Percentiles rank a stretch among this genome's conserved stretches.
phyloP scores from a whole-genome alignment of 306 rosid species.

The Alnus rubra region DNA sequence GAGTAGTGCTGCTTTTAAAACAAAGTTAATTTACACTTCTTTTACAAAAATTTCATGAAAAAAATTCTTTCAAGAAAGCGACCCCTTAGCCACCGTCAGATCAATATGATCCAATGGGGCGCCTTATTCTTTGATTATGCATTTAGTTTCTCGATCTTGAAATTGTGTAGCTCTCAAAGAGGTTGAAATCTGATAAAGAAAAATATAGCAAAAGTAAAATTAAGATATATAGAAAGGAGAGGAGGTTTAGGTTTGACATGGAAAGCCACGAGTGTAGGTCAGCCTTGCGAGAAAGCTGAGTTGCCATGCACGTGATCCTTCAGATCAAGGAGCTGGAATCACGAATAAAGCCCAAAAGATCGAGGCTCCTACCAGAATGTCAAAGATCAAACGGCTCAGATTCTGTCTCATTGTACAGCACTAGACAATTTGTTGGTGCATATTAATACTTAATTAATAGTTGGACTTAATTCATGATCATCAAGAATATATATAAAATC shows the following conservation, averaged over 20 bases:
- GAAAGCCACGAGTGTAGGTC: constrained; percentile 54
- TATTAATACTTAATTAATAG: too few relatives aligned
- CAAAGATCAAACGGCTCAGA: constrained; percentile 47
- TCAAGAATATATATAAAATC: too few relatives aligned
- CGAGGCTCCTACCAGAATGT: constrained; percentile 37
- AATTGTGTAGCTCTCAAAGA: constrained; percentile 43
- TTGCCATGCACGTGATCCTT: neutral
- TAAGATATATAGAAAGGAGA: constrained; percentile 31
- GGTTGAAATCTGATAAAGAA: constrained; percentile 49
- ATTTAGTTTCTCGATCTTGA: constrained; percentile 33
- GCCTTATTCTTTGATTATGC: constrained; percentile 29
- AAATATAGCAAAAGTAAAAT: constrained; percentile 31
- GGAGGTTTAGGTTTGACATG: constrained; percentile 46
- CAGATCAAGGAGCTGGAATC: constrained; percentile 33
- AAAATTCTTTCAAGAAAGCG: constrained; percentile 50
- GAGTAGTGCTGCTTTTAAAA: constrained; percentile 43
- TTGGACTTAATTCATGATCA: too few relatives aligned
- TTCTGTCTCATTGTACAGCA: constrained; percentile 18
- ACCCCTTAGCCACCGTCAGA: constrained; percentile 40
- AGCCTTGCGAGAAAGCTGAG: constrained; percentile 51
- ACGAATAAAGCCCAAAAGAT: constrained; percentile 50
- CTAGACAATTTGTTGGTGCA: too few relatives aligned
- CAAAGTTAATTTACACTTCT: neutral
- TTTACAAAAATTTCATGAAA: constrained; percentile 43
- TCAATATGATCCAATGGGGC: constrained; percentile 30